These are phyloP conservation scores for Fusarium graminum DNA, from an alignment of 2,329 filamentous ascomycete genomes.

Conservation along the genomic window DNA sequence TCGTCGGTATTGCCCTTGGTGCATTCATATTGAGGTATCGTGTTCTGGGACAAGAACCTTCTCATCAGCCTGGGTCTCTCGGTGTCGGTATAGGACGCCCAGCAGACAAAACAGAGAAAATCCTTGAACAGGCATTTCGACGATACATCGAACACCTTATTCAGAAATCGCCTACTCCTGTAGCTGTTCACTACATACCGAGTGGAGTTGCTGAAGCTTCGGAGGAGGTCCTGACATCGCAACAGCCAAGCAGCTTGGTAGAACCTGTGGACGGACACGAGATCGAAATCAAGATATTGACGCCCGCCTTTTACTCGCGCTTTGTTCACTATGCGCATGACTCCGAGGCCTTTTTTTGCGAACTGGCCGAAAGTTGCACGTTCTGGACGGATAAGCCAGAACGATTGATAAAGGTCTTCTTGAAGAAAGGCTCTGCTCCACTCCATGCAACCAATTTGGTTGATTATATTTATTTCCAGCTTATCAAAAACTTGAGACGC, in stretches of 20 bases:
- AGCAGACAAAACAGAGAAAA: constrained; percentile 63
- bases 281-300: constrained; percentile 70
- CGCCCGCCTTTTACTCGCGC: constrained; percentile 75
- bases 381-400: constrained; percentile 68
- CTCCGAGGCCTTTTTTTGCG: constrained; percentile 71
- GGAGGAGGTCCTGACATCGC: constrained; percentile 57
- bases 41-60: background rate
- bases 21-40: constrained; percentile 1
- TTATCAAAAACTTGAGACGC: constrained; percentile 60
- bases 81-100: constrained; percentile 66
- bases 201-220: constrained; percentile 59
- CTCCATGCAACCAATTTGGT: constrained; percentile 53
- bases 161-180: constrained; percentile 56
- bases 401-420: constrained; percentile 61
- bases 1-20: background rate
- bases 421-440: constrained; percentile 56
- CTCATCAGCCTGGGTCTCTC: constrained; percentile 67
- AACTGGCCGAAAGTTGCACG: constrained; percentile 70
- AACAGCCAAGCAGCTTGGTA: constrained; percentile 37
- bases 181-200: constrained; percentile 67
- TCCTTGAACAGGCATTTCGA: constrained; percentile 62
- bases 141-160: constrained; percentile 65
- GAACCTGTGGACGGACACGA: constrained; percentile 48
- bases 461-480: constrained; percentile 59
- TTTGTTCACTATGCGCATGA: constrained; percentile 74